Evolutionary conservation across 805 yeast genomes (phyloP), one percentile per base, ranked within the genome.

Genomic region (Metschnikowia noctiluminum): DNA sequence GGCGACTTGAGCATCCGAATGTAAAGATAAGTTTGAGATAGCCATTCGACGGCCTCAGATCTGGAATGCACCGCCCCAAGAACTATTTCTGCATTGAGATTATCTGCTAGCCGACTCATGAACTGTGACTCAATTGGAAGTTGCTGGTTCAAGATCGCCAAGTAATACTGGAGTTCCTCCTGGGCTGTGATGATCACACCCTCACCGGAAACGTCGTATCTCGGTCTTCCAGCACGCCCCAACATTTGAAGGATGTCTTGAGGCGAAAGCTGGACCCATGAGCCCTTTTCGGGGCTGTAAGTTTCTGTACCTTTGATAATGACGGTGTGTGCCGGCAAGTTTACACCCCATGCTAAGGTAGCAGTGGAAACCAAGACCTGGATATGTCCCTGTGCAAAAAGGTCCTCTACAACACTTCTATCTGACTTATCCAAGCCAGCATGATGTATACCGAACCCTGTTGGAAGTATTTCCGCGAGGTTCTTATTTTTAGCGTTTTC

Each of bases 191-290:
- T 89, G 31, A 92, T 88, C 3, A 92, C 82, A 70, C 98, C 99
- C 58, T 89, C 96, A 59, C 99, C 99, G 59, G 82, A 80, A 14
- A 82, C 82, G 65, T 92, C 99, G 67, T 86, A 94, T 45, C 97
- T 76, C 0, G 99, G 99, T 66, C 99, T 79, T 57, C 98, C 98
- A 15, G 98, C 98, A 71, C 98, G 81, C 35, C 98, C 98, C n/a
- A 92, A 74, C 98, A 92, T 92, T 68, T 92, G 99, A 9, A 92
- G 66, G 35, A 92, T 85, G 68, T 94, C 98, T 60, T 92, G 99
- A 0, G 97, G 95, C 0, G 96, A 85, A n/a, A 92, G 70, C 60
- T 88, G 94, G 2, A 82, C 82, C 97, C 98, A 92, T 7, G 79
- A 69, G 46, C 97, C 96, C 53, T 79, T 80, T 54, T 87, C 94